These are phyloP conservation scores for Hordeum marinum DNA, from an alignment of 176 grass and related monocot genomes.

Conservation along the genomic window DNA sequence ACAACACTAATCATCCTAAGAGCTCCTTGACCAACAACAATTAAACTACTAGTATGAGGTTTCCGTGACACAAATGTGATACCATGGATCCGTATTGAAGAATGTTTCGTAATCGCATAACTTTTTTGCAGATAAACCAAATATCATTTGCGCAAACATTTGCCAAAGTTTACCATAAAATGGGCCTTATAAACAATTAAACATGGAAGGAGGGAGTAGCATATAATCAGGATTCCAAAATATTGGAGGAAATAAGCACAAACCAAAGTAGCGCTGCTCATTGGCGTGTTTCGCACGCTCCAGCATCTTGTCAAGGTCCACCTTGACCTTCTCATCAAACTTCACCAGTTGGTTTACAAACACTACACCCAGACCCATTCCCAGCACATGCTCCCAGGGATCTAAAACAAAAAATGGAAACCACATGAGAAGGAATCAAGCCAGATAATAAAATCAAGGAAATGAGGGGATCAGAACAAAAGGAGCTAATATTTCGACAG, in stretches of 20 bases:
- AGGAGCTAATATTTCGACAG: neutral
- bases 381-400: conserved; percentile 95
- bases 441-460: neutral
- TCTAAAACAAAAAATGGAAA: conserved; percentile 37
- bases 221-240: conserved; percentile 10
- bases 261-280: conserved; percentile 89
- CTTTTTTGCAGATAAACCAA: neutral
- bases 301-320: conserved; percentile 91
- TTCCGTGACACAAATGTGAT: neutral
- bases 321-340: conserved; percentile 83
- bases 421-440: neutral
- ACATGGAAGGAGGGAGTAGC: neutral
- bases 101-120: neutral
- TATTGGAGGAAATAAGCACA: neutral
- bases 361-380: conserved; percentile 72
- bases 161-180: neutral
- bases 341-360: conserved; percentile 90
- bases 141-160: neutral
- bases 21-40: neutral
- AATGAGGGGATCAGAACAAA: neutral
- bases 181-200: neutral
- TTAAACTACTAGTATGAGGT: neutral
- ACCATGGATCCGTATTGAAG: neutral
- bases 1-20: neutral
- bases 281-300: conserved; percentile 90